These are phyloP conservation scores for Chalciporus sphaerocephalus DNA, from an alignment of 768 basidiomycete species.

Conservation along the genomic window DNA sequence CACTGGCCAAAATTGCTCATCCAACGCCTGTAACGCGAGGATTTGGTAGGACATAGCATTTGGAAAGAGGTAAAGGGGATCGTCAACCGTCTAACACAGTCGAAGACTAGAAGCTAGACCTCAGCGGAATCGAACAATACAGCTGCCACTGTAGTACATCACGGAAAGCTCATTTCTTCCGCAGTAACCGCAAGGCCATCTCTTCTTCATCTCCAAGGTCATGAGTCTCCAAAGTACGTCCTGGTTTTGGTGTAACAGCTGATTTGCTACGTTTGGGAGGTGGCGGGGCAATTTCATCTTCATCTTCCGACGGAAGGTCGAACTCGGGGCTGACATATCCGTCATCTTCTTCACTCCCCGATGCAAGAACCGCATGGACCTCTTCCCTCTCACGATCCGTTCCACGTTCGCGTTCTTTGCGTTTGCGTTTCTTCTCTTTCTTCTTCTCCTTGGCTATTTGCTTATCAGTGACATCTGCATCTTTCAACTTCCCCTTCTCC, in stretches of 20 bases:
- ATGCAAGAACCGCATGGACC: slow-evolving; percentile 26
- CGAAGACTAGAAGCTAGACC: slow-evolving; percentile 2
- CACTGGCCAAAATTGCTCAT: slow-evolving; percentile 14
- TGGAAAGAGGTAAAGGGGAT: background rate
- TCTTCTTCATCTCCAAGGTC: slow-evolving; percentile 55
- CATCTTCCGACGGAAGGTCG: slow-evolving; percentile 42
- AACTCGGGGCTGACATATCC: slow-evolving; percentile 74
- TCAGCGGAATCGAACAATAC: background rate
- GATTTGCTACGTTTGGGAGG: slow-evolving; percentile 32
- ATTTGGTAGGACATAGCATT: background rate
- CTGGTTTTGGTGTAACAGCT: slow-evolving; percentile 27
- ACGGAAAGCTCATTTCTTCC: slow-evolving; percentile 24
- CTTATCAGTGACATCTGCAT: slow-evolving; percentile 72
- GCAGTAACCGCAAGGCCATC: slow-evolving; percentile 59
- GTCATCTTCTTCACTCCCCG: slow-evolving; percentile 50
- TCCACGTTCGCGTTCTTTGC: slow-evolving; percentile 68
- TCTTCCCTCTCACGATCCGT: slow-evolving; percentile 30
- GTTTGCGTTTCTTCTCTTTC: slow-evolving; percentile 86
- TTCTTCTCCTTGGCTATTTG: slow-evolving; percentile 83
- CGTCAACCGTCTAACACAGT: too few relatives aligned
- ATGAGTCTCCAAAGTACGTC: slow-evolving; percentile 19
- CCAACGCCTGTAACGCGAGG: background rate
- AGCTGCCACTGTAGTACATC: background rate
- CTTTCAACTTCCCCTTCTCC: slow-evolving; percentile 68
- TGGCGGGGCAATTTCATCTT: slow-evolving; percentile 27